phyloP scores from a whole-genome alignment of 2,329 filamentous ascomycete genomes.

The Ascochyta pisi region DNA sequence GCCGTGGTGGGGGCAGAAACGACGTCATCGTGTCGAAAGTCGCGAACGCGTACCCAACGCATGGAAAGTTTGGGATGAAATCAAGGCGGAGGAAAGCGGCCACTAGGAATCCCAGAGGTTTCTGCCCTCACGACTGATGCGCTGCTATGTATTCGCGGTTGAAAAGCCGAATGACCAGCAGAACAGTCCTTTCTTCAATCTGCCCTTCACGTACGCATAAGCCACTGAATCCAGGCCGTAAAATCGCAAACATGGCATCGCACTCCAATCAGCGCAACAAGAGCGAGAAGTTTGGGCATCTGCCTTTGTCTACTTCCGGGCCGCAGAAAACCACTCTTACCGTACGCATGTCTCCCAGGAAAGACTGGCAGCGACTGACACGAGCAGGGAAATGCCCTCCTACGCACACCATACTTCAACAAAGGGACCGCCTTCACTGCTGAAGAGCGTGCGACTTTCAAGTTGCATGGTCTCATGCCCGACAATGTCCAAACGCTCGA shows the following conservation, averaged over 20 bases:
- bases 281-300: constrained; percentile 45
- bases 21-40: constrained; percentile 17
- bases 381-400: constrained; percentile 55
- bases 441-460: constrained; percentile 73
- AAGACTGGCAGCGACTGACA: neutral
- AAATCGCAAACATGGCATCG: constrained; percentile 20
- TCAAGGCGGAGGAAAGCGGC: constrained; percentile 7
- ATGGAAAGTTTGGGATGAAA: neutral
- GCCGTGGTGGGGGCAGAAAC: constrained; percentile 9
- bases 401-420: constrained; percentile 75
- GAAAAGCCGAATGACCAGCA: neutral
- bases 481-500: constrained; percentile 75
- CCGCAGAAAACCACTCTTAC: constrained; percentile 50
- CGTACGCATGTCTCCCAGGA: constrained; percentile 25
- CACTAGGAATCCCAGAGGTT: neutral
- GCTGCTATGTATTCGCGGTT: constrained; percentile 1
- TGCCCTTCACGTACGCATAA: neutral
- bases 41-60: neutral
- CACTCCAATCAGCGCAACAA: constrained; percentile 35
- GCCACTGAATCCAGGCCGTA: neutral
- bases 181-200: neutral
- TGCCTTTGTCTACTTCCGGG: constrained; percentile 53
- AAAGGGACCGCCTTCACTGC: constrained; percentile 80
- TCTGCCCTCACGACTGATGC: neutral
- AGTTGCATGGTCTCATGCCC: constrained; percentile 75